A percentile compares a stretch with the other conserved stretches of the same genome.
Evolutionary conservation across 352 stramenopile species (phyloP).

Genomic region (Globisporangium nunn): DNA sequence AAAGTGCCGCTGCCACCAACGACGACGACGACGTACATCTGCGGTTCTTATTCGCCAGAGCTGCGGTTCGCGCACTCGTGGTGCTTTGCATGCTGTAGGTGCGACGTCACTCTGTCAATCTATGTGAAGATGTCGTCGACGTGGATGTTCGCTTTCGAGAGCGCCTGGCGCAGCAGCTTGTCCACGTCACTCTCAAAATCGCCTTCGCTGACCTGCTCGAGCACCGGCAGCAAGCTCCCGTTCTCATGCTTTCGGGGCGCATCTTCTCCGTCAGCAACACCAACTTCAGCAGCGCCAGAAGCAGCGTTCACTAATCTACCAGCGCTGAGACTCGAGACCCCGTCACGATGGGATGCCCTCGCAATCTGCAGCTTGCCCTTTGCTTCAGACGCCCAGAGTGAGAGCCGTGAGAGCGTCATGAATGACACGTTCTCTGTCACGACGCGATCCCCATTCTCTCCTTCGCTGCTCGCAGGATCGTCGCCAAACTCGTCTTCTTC

Average conservation of each 20-base stretch:
- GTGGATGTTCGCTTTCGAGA: conserved; percentile 46
- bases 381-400: conserved; percentile 45
- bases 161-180: conserved; percentile 32
- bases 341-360: neutral
- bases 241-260: neutral
- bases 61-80: too few relatives aligned
- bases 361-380: conserved; percentile 35
- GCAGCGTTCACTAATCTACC: too few relatives aligned
- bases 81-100: too few relatives aligned
- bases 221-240: neutral
- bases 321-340: too few relatives aligned
- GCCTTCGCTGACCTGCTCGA: conserved; percentile 9
- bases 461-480: conserved; percentile 16
- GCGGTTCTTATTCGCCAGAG: too few relatives aligned
- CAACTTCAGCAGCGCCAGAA: too few relatives aligned
- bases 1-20: too few relatives aligned
- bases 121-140: conserved; percentile 14
- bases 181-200: conserved; percentile 40
- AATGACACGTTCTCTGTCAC: conserved; percentile 57
- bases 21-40: too few relatives aligned
- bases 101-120: too few relatives aligned
- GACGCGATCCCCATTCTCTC: conserved; percentile 17
- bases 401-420: conserved; percentile 47
- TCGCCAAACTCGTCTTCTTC: conserved; percentile 16
- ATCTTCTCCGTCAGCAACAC: neutral